phyloP scores from a whole-genome alignment of 2,329 filamentous ascomycete species.

The Ascocoryne sarcoides region DNA sequence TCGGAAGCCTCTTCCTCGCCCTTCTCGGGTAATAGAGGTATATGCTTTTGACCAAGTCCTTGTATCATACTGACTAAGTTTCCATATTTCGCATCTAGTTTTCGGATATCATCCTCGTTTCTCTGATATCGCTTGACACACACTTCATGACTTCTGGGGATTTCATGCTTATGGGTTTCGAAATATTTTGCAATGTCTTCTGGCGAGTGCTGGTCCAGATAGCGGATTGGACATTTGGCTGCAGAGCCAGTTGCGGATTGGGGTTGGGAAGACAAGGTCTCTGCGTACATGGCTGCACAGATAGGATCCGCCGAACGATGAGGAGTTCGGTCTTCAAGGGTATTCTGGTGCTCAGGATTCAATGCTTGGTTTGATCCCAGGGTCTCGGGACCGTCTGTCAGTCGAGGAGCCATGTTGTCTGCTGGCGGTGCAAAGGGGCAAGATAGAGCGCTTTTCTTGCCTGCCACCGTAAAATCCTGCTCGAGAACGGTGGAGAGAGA shows the following conservation, averaged over 20 bases:
- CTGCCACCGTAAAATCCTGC: constrained; percentile 82
- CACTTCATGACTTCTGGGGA: constrained; percentile 87
- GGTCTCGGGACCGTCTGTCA: constrained; percentile 15
- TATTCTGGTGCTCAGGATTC: too few relatives aligned
- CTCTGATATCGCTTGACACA: constrained; percentile 85
- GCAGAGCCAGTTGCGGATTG: constrained; percentile 42
- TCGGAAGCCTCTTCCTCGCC: constrained; percentile 31
- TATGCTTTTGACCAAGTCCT: constrained; percentile 77
- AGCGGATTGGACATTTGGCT: constrained; percentile 83
- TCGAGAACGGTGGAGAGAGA: constrained; percentile 63
- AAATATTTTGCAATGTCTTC: constrained; percentile 92
- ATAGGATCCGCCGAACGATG: constrained; percentile 50
- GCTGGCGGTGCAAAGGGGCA: constrained; percentile 61
- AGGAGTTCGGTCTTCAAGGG: constrained; percentile 35
- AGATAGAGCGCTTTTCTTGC: constrained; percentile 67
- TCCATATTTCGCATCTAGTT: constrained; percentile 83
- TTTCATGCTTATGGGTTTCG: constrained; percentile 88
- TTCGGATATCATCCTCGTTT: constrained; percentile 74
- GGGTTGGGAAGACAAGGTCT: constrained; percentile 37
- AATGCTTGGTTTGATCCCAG: constrained; percentile 20
- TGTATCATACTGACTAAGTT: constrained; percentile 92
- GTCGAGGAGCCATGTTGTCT: constrained; percentile 12
- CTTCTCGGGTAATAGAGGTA: constrained; percentile 67
- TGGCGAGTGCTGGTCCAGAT: constrained; percentile 82
- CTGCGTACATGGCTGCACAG: constrained; percentile 55